Base-by-base conservation (phyloP, 768 basidiomycete genomes). In the Naganishia friedmannii region DNA sequence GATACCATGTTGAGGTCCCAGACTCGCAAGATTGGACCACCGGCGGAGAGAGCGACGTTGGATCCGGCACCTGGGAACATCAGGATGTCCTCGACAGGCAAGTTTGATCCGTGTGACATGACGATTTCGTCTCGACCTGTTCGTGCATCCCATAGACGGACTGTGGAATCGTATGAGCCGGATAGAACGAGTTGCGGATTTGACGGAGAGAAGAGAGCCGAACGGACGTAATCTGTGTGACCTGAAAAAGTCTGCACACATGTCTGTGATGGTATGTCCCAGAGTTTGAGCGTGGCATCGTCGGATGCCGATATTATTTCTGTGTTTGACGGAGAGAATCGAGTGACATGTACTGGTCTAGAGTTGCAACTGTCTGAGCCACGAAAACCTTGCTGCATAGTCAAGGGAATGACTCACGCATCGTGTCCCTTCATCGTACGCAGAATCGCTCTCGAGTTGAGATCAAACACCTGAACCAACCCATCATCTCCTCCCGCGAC, bases 401-500 rank as follows among this genome's bases (percentile, higher is more conserved):
- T 13, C 42, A 42, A 42, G 42, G 3, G 12, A 45, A 53, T 31
- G 0, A 80, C 83, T 74, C 70, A 84, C 84, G 96, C 94, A 77
- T 95, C 93, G 82, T 98, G 95, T 1, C 89, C 88, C 74, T 93
- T 90, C 65, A 99, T 85, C 0, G 92, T 90, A 67, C 96, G 88
- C 70, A 99, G 86, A 74, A 99, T 92, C 17, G 95, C 95, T 42
- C 96, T 86, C 23, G 91, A 93, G 77, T 88, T 90, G 68, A 94
- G 87, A 82, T 99, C 95, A 77, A 99, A 98, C 72, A 87, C 87
- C 83, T 90, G 89, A 15, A 99, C 87, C 26, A 93, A 81, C 23
- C 96, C 96, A 68, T 88, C 90, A 79, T 98, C 96, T 76, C 97
- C 93, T 67, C 92, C 95, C 0, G 94, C 96, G 0, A 96, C 90